Conservation (phyloP, 805 yeast species). For the Zygosaccharomyces lentus region DNA sequence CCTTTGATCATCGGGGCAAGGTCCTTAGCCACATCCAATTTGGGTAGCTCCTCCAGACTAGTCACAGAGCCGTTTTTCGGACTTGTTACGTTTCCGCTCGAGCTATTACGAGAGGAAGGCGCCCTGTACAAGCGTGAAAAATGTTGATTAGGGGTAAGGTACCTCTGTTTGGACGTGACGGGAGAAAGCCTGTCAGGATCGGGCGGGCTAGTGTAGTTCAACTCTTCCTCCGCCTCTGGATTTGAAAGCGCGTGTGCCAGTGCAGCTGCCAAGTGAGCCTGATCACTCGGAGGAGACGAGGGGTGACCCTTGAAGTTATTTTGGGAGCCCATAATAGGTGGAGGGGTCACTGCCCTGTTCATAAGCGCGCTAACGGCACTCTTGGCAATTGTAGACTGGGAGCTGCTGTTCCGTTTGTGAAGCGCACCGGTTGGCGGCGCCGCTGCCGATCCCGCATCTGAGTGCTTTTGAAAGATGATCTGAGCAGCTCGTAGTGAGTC, state of each 20-base stretch:
- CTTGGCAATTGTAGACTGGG: slow-evolving; percentile 1
- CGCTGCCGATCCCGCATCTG: slow-evolving; percentile 5
- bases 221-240: slow-evolving; percentile 7
- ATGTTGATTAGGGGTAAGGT: not conserved
- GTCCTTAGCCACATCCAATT: not conserved
- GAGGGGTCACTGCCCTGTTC: not conserved
- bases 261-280: slow-evolving; percentile 24
- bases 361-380: not conserved
- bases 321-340: not conserved
- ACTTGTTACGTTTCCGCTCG: not conserved
- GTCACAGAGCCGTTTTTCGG: not conserved
- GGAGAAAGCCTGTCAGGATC: not conserved
- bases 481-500: slow-evolving; percentile 33
- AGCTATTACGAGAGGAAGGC: slow-evolving; percentile 1
- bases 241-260: slow-evolving; percentile 19
- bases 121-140: slow-evolving; percentile 1
- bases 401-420: not conserved
- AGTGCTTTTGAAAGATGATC: slow-evolving; percentile 29
- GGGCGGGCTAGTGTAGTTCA: not conserved
- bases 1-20: not conserved
- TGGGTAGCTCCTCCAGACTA: slow-evolving; percentile 3
- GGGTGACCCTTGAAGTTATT: not conserved
- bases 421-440: not conserved
- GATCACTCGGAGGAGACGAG: slow-evolving; percentile 3
- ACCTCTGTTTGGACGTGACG: not conserved